phyloP scores from a whole-genome alignment of 2,329 filamentous ascomycete species.

The Zymoseptoria passerinii region DNA sequence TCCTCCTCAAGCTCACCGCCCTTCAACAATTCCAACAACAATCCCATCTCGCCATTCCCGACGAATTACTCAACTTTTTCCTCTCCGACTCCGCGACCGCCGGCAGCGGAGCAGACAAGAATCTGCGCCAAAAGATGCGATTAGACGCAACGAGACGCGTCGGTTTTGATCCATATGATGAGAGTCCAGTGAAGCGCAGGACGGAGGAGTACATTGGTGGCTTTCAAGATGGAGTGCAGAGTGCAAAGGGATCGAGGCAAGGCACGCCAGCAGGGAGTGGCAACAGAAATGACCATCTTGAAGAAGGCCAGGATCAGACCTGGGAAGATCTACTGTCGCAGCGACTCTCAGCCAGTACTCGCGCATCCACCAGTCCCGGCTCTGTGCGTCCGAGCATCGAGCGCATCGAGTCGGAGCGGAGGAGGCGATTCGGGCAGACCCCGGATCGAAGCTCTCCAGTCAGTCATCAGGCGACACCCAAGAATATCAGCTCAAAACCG shows the following conservation, averaged over 20 bases:
- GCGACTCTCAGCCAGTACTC: background rate
- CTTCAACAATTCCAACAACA: conserved; percentile 88
- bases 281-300: background rate
- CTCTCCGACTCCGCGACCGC: conserved; percentile 61
- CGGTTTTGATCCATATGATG: conserved; percentile 65
- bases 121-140: conserved; percentile 52
- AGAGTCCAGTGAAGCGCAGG: conserved; percentile 57
- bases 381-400: background rate
- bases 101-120: conserved; percentile 54
- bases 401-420: background rate
- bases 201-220: conserved; percentile 53
- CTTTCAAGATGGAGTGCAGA: conserved; percentile 3
- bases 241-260: background rate
- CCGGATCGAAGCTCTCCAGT: background rate
- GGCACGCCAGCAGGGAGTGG: background rate
- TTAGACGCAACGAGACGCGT: conserved; percentile 53
- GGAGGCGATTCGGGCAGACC: background rate
- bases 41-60: conserved; percentile 80
- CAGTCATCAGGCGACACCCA: background rate
- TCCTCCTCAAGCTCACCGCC: conserved; percentile 74
- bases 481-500: background rate
- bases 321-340: background rate
- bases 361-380: background rate
- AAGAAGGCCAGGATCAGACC: background rate
- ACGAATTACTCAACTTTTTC: conserved; percentile 85